Conservation (phyloP, 495 filamentous ascomycete species). For the Daldinia childiae region DNA sequence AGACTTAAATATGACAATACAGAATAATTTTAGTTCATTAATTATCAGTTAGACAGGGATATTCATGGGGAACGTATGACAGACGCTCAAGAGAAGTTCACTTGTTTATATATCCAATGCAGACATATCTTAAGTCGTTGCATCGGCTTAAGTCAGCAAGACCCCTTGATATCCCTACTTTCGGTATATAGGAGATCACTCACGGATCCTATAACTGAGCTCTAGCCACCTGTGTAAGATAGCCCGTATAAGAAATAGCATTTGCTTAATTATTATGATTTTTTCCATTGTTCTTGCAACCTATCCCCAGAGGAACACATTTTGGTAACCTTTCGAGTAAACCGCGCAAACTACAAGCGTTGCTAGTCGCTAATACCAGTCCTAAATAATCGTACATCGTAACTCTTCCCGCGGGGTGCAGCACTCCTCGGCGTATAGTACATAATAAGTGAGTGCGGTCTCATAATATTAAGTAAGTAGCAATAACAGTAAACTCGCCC, state of each 20-base stretch:
- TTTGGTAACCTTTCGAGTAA: background rate
- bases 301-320: background rate
- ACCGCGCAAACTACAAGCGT: background rate
- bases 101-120: background rate
- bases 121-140: too few relatives aligned
- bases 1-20: background rate
- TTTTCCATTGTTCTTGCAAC: background rate
- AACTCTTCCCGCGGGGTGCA: background rate
- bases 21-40: background rate
- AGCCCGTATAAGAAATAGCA: background rate
- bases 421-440: constrained; percentile 3
- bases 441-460: constrained; percentile 13
- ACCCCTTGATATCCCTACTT: background rate
- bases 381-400: constrained; percentile 30
- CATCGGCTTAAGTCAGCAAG: background rate
- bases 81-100: background rate
- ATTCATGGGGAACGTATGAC: background rate
- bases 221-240: too few relatives aligned
- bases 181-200: background rate
- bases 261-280: background rate
- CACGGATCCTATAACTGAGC: background rate
- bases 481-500: background rate
- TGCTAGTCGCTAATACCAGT: background rate
- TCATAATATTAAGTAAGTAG: background rate
- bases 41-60: background rate